Evolutionary conservation across 768 basidiomycete genomes (phyloP).

Genomic region (Pisolithus microcarpus): DNA sequence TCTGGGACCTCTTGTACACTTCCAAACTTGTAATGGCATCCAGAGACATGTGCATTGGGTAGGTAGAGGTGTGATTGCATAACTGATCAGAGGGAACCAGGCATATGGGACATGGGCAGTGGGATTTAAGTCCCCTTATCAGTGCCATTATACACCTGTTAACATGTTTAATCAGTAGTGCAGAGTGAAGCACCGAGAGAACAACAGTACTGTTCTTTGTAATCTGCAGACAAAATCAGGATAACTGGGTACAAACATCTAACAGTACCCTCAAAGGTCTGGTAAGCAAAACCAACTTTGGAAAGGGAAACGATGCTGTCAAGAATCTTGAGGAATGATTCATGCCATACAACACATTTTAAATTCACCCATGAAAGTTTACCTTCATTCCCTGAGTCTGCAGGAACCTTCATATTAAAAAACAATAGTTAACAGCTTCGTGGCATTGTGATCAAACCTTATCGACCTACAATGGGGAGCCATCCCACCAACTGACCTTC

Average conservation of each 20-base stretch:
- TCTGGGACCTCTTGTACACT: neutral
- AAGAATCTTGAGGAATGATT: slow-evolving; percentile 23
- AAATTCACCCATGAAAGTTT: slow-evolving; percentile 24
- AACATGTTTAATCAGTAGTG: neutral
- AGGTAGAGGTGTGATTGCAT: slow-evolving; percentile 13
- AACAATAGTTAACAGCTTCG: too few relatives aligned
- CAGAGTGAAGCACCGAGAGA: slow-evolving; percentile 12
- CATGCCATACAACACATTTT: slow-evolving; percentile 33
- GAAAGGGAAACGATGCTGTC: slow-evolving; percentile 15
- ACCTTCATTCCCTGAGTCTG: slow-evolving; percentile 19
- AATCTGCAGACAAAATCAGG: slow-evolving; percentile 34
- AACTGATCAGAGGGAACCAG: slow-evolving; percentile 25
- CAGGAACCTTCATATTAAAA: neutral
- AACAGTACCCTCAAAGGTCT: slow-evolving; percentile 24
- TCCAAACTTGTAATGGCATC: slow-evolving; percentile 8
- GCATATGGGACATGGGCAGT: slow-evolving; percentile 34
- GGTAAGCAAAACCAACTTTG: slow-evolving; percentile 12
- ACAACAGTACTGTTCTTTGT: slow-evolving; percentile 37
- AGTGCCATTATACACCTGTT: slow-evolving; percentile 34
- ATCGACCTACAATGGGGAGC: slow-evolving; percentile 30
- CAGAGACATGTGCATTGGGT: slow-evolving; percentile 9
- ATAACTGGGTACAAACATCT: slow-evolving; percentile 30
- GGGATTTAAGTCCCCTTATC: slow-evolving; percentile 22
- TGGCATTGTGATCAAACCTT: neutral
- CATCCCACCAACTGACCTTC: slow-evolving; percentile 32